phyloP scores from a whole-genome alignment of 2,329 filamentous ascomycete genomes.

The Pestalotiopsis fici region DNA sequence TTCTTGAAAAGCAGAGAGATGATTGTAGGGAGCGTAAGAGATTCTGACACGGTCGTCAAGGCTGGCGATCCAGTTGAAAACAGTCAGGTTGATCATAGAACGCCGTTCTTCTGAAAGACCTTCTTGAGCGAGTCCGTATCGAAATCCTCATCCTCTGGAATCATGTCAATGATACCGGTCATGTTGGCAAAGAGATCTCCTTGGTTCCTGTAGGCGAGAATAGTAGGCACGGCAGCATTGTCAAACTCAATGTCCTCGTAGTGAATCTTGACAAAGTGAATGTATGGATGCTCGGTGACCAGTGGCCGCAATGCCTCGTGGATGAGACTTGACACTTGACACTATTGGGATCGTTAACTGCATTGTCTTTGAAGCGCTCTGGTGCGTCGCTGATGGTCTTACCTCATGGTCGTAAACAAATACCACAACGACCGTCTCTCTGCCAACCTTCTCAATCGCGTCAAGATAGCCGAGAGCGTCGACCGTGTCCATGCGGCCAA shows the following conservation, averaged over 20 bases:
- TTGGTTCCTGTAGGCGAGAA: conserved; percentile 83
- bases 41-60: not conserved
- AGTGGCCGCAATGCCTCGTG: conserved; percentile 77
- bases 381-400: conserved; percentile 36
- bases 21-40: not conserved
- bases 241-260: conserved; percentile 95
- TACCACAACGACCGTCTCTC: conserved; percentile 84
- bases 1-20: conserved; percentile 4
- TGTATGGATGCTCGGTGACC: conserved; percentile 68
- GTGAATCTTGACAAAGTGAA: conserved; percentile 89
- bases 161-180: conserved; percentile 83
- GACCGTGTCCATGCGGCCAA: conserved; percentile 78
- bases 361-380: not conserved
- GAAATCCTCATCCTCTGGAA: conserved; percentile 69
- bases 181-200: conserved; percentile 91
- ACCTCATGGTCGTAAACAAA: conserved; percentile 91
- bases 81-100: conserved; percentile 41
- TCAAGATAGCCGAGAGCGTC: conserved; percentile 94
- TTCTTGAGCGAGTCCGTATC: conserved; percentile 53
- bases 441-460: conserved; percentile 84
- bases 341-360: conserved; percentile 52
- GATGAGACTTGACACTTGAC: conserved; percentile 74
- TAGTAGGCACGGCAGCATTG: conserved; percentile 79
- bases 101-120: conserved; percentile 53
- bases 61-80: not conserved